These are phyloP conservation scores for Fusarium multiceps DNA, from an alignment of 2,329 filamentous ascomycete species.

Conservation along the genomic window DNA sequence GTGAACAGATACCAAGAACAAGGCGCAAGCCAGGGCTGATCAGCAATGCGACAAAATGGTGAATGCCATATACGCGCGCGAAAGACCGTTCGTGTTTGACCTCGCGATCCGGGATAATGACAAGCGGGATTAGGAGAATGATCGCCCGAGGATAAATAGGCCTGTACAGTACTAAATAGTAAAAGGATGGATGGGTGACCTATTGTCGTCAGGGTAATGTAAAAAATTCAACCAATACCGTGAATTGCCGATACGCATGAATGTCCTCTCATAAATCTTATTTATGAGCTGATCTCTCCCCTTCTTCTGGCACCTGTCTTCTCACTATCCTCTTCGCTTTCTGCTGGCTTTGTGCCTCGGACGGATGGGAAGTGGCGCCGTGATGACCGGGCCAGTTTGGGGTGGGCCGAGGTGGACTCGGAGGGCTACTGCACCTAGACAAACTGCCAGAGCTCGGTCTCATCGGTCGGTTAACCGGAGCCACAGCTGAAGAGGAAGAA, in stretches of 20 bases:
- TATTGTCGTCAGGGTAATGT: constrained; percentile 12
- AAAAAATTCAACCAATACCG: constrained; percentile 28
- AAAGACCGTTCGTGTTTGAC: constrained; percentile 32
- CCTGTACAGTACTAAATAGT: constrained; percentile 22
- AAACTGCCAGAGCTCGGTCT: constrained; percentile 28
- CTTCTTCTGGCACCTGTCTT: constrained; percentile 25
- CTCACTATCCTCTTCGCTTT: constrained; percentile 30
- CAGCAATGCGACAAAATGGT: constrained; percentile 24
- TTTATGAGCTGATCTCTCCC: constrained; percentile 29
- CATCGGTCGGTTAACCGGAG: constrained; percentile 30
- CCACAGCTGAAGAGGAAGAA: constrained; percentile 3
- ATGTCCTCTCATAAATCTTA: constrained; percentile 5
- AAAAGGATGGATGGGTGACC: constrained; percentile 15
- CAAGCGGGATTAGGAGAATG: constrained; percentile 39
- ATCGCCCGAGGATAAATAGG: constrained; percentile 40
- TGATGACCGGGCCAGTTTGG: constrained; percentile 24
- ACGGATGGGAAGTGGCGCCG: constrained; percentile 38
- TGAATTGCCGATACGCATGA: constrained; percentile 21
- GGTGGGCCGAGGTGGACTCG: constrained; percentile 41
- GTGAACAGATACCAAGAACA: constrained; percentile 19
- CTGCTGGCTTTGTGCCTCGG: constrained; percentile 38
- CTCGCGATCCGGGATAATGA: constrained; percentile 41
- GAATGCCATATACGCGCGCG: constrained; percentile 20
- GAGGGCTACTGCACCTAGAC: constrained; percentile 14
- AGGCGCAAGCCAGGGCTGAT: constrained; percentile 10